Percentiles rank a stretch among this genome's conserved stretches.
Evolutionary conservation across 441 rosid genomes (phyloP).

Genomic region (Jatropha multifida): DNA sequence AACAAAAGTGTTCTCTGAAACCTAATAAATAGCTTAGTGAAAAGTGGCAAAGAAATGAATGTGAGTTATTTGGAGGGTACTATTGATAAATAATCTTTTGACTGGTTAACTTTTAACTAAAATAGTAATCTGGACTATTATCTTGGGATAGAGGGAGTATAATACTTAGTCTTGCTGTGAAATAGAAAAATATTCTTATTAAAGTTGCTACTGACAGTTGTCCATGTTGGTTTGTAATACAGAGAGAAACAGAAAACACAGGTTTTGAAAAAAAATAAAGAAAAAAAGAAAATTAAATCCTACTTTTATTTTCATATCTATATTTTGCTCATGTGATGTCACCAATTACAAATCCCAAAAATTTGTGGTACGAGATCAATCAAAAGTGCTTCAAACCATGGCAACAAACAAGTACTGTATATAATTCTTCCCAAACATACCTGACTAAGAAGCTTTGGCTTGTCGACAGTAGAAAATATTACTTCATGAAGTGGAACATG

Average conservation of each 20-base stretch:
- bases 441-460: constrained; percentile 84
- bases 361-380: background rate
- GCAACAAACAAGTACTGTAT: constrained; percentile 1
- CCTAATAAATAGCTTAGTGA: background rate
- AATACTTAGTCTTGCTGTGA: background rate
- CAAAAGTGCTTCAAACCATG: background rate
- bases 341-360: background rate
- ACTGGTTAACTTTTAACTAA: too few relatives aligned
- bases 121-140: too few relatives aligned
- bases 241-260: background rate
- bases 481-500: constrained; percentile 62
- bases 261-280: background rate
- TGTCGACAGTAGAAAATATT: constrained; percentile 68
- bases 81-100: too few relatives aligned
- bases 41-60: too few relatives aligned
- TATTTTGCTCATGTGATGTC: background rate
- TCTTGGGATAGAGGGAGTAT: background rate
- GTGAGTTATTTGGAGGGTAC: too few relatives aligned
- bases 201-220: background rate
- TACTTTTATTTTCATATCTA: background rate
- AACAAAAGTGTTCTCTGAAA: background rate
- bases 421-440: constrained; percentile 30
- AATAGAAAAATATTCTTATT: background rate
- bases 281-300: too few relatives aligned
- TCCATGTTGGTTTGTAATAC: background rate